A percentile compares a stretch with the other conserved stretches of the same genome.
phyloP scores from a whole-genome alignment of 805 yeast genomes.

The Tetrapisispora phaffii region DNA sequence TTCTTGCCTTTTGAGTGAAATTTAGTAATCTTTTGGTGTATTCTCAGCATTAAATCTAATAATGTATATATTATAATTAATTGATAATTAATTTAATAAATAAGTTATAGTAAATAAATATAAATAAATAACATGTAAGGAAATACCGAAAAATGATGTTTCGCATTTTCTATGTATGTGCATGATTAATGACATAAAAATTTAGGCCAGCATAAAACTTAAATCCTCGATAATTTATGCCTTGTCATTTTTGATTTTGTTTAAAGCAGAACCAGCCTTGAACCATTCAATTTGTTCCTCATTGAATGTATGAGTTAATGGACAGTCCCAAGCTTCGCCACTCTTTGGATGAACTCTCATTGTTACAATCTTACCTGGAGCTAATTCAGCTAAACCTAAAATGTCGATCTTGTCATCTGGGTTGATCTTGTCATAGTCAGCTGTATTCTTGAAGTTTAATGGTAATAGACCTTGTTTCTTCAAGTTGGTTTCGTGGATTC shows the following conservation, averaged over 20 bases:
- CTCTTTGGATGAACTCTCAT: slow-evolving; percentile 63
- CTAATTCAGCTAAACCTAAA: slow-evolving; percentile 68
- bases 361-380: slow-evolving; percentile 87
- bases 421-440: slow-evolving; percentile 88
- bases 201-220: background rate
- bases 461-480: slow-evolving; percentile 99
- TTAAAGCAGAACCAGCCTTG: slow-evolving; percentile 97
- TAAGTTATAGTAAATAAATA: slow-evolving; percentile 1
- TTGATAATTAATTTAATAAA: background rate
- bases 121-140: background rate
- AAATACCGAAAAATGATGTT: background rate
- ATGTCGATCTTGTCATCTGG: slow-evolving; percentile 85
- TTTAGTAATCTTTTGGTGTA: too few relatives aligned
- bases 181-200: background rate
- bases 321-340: slow-evolving; percentile 80
- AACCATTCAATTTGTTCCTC: slow-evolving; percentile 97
- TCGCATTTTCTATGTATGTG: background rate
- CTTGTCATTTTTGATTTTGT: slow-evolving; percentile 41
- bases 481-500: slow-evolving; percentile 98
- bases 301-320: slow-evolving; percentile 94
- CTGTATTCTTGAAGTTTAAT: slow-evolving; percentile 81
- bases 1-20: too few relatives aligned
- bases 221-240: background rate
- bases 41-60: background rate
- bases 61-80: background rate